Evolutionary conservation across 352 stramenopile genomes (phyloP).

Genomic region (Phytopythium delawarense): DNA sequence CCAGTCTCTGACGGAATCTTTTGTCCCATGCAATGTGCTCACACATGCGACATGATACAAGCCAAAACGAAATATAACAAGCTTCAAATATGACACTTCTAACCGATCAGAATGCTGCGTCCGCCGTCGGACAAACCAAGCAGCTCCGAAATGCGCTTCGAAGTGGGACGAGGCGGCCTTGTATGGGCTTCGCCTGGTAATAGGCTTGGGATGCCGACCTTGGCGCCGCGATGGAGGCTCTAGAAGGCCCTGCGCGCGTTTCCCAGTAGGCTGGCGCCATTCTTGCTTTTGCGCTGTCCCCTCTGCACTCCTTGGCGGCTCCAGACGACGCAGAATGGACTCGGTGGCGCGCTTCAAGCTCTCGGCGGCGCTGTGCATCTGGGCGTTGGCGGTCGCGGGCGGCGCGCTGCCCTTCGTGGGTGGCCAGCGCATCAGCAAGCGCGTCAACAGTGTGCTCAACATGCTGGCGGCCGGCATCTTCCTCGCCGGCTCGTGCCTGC

Average conservation of each 20-base stretch:
- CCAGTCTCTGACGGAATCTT: neutral
- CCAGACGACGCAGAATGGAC: constrained; percentile 23
- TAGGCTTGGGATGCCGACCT: no score
- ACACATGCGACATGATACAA: neutral
- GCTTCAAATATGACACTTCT: neutral
- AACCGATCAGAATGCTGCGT: neutral
- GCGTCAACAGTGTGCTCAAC: constrained; percentile 61
- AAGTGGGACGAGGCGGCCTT: no score
- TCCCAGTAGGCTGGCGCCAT: neutral
- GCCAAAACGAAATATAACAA: no score
- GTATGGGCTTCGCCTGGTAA: no score
- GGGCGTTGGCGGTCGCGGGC: constrained; percentile 44
- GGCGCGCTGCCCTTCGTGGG: constrained; percentile 50
- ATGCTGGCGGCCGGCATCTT: constrained; percentile 82
- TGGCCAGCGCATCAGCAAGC: constrained; percentile 28
- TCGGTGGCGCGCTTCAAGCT: constrained; percentile 64
- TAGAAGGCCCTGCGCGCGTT: neutral
- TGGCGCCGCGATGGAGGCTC: no score
- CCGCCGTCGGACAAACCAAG: no score
- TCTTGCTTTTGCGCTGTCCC: neutral
- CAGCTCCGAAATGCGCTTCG: no score
- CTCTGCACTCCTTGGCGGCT: neutral
- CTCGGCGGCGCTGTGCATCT: constrained; percentile 50
- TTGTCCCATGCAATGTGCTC: neutral
- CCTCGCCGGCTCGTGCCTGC: constrained; percentile 70